Evolutionary conservation across 352 stramenopile species (phyloP), one percentile per base, ranked within the genome.

Genomic region (Halophytophthora polymorphica): DNA sequence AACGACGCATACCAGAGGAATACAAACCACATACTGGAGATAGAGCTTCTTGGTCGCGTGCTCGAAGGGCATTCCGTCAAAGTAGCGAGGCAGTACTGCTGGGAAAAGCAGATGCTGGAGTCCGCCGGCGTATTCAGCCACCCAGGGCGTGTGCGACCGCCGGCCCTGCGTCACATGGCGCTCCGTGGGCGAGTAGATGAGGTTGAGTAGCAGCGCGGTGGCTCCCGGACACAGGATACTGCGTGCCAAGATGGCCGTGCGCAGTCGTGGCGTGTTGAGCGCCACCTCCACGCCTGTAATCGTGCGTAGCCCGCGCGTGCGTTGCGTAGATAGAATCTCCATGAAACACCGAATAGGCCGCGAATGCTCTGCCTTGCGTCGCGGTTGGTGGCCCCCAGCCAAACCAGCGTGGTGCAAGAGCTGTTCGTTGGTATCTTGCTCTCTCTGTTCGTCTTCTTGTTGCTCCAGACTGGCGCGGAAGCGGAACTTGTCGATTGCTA

Each of bases 81-180:
- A 83, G 38, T 52, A 67, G 2, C 38, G 39, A 0, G 72, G 73
- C 6, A 87, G 50, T 23, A 72, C 63, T 2, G 82, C 68, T 0
- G 75, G 67, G 29, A 79, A 84, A 3, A 86, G 34, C 40, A 83
- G 66, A 43, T 83, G 69, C 46, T 83, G 70, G 47, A 86, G 56
- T 2, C 72, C 75, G 10, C 63, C 45, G 12, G 72, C 58, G 35
- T 86, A 86, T 56, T 86, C 74, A 7, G 53, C 59, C 21, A 83
- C 77, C 75, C 75, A 86, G 8, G 62, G 75, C 36, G 75, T 64
- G 19, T 58, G 66, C 3, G 69, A 75, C 10, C 45, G 38, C 28
- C 78, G 64, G 8, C 54, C 69, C 39, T 71, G 61, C 8, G 47
- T 48, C 0, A 77, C 57, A 6, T 75, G 53, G 2, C 52, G 50